Evolutionary conservation across 305 asterid species (phyloP).

Genomic region (Solanum hybrid): DNA sequence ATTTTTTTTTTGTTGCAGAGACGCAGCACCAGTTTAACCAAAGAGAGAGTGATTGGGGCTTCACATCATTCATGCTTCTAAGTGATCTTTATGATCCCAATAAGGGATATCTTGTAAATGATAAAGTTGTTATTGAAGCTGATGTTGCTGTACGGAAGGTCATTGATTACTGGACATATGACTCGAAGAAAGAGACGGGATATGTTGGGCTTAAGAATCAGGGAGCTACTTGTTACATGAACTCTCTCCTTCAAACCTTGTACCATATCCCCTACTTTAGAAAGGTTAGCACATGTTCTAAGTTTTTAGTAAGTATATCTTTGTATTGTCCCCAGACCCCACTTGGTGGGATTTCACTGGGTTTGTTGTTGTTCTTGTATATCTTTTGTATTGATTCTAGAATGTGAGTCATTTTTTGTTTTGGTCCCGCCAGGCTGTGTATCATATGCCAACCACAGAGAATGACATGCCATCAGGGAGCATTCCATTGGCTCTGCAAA

Average conservation of each 20-base stretch:
- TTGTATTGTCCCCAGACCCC: background rate
- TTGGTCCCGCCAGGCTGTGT: constrained; percentile 64
- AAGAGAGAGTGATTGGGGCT: constrained; percentile 97
- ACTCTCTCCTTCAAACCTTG: constrained; percentile 82
- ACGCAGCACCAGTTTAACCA: constrained; percentile 89
- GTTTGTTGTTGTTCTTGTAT: background rate
- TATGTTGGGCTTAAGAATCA: constrained; percentile 92
- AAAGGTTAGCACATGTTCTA: constrained; percentile 38
- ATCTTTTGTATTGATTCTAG: background rate
- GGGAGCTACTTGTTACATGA: constrained; percentile 95
- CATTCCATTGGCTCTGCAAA: constrained; percentile 85
- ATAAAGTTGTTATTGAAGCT: constrained; percentile 70
- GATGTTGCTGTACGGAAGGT: constrained; percentile 92
- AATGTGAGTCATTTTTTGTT: constrained; percentile 12
- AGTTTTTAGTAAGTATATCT: background rate
- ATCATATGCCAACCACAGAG: constrained; percentile 95
- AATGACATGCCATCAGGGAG: constrained; percentile 89
- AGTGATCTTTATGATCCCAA: constrained; percentile 75
- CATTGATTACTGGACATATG: constrained; percentile 83
- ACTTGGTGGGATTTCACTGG: background rate
- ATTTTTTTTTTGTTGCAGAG: constrained; percentile 37
- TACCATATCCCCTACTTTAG: constrained; percentile 87
- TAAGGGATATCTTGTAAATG: constrained; percentile 79
- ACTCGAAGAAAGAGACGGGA: constrained; percentile 93
- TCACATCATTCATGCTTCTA: constrained; percentile 88